Base-by-base conservation (phyloP, 352 stramenopile genomes). In the Pythium pyrilobum region DNA sequence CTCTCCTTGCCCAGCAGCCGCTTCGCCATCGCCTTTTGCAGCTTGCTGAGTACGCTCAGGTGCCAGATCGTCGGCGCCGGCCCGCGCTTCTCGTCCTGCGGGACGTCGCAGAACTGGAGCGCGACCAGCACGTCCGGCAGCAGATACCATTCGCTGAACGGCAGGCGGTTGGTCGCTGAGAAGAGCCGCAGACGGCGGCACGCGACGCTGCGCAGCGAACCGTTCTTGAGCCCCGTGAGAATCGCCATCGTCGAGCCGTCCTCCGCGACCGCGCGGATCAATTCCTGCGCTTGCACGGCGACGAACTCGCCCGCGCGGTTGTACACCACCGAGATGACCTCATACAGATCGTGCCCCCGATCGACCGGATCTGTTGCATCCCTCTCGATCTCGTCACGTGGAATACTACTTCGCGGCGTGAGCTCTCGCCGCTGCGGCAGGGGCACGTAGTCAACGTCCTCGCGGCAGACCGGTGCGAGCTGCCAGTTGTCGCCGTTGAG, bases 171-270 rank as follows among this genome's bases (percentile, higher is more conserved):
- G 6, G 65, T 47, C 31, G 56, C 29, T 9, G 77, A 85, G 51
- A 84, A 87, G 5, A 85, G 58, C 3, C 77, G 72, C 18, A 87
- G 56, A 0, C 77, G 68, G 0, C 77, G 72, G 45, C 74, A 87
- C 20, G 80, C 48, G 15, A 82, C 57, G 4, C 64, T 64, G 15
- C 66, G 52, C 25, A 81, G 48, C 8, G 64, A 39, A n/a, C 60
- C 65, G 5, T 52, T 40, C 5, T 57, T 58, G 16, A 73, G 34
- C 6, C 65, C 65, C 3, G 64, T 44, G 13, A 74, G 45, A 25
- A 74, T 66, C 16, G 66, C 66, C 0, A 62, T 57, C 9, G 66
- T 40, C 33, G 54, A 50, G 27, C 55, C 48, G 27, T 67, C 45
- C 29, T 75, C 47, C 15, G 54, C 64, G 20, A 85, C 38, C 1